These are phyloP conservation scores for Fusarium sp. DNA, from an alignment of 2,329 filamentous ascomycete genomes.

Conservation along the genomic window DNA sequence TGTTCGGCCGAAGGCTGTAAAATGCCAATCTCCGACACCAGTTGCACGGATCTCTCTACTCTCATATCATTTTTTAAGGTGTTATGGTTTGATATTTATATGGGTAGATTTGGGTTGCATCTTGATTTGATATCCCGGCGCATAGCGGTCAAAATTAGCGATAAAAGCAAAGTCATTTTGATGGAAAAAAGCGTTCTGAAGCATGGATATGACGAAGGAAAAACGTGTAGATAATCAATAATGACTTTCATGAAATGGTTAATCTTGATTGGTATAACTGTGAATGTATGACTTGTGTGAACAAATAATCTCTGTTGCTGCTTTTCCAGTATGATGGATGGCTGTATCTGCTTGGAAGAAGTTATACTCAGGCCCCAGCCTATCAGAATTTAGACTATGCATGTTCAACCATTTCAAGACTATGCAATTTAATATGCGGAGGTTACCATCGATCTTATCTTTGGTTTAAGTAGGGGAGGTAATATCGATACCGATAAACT, in stretches of 20 bases:
- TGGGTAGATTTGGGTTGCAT: slow-evolving; percentile 34
- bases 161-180: slow-evolving; percentile 44
- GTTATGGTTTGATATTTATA: slow-evolving; percentile 7
- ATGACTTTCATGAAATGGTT: slow-evolving; percentile 28
- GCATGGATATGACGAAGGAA: slow-evolving; percentile 36
- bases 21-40: slow-evolving; percentile 48
- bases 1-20: slow-evolving; percentile 69
- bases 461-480: not conserved
- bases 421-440: slow-evolving; percentile 1
- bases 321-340: not conserved
- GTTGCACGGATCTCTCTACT: slow-evolving; percentile 43
- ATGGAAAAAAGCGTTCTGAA: slow-evolving; percentile 38
- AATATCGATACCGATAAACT: slow-evolving; percentile 20
- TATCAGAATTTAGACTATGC: slow-evolving; percentile 7
- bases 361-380: not conserved
- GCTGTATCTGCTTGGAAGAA: not conserved
- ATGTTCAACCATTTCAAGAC: not conserved
- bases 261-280: not conserved
- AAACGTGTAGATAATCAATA: slow-evolving; percentile 38
- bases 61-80: slow-evolving; percentile 25
- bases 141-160: slow-evolving; percentile 41
- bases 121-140: slow-evolving; percentile 41
- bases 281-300: not conserved
- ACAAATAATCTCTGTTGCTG: not conserved
- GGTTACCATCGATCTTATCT: slow-evolving; percentile 1